These are phyloP conservation scores for Ophiostoma sp. DNA, from an alignment of 2,329 filamentous ascomycete genomes.

Conservation along the genomic window DNA sequence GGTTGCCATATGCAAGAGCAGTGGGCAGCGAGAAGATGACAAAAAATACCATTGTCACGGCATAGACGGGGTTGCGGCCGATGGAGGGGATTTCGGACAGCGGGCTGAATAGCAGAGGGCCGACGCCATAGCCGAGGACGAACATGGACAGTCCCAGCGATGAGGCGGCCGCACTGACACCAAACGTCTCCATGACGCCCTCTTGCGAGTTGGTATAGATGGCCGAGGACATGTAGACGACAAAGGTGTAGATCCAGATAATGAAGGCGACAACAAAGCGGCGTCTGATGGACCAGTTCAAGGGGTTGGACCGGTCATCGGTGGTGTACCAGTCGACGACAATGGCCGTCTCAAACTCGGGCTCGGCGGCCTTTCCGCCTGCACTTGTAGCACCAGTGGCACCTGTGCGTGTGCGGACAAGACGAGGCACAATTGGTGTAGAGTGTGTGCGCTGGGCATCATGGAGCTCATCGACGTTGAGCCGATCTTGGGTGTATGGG, in stretches of 20 bases:
- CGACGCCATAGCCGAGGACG: slow-evolving; percentile 53
- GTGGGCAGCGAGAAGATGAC: slow-evolving; percentile 40
- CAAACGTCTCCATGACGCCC: slow-evolving; percentile 47
- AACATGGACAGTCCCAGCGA: slow-evolving; percentile 52
- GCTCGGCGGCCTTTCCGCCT: neutral
- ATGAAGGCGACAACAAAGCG: slow-evolving; percentile 36
- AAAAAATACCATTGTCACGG: slow-evolving; percentile 26
- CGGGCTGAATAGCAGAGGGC: slow-evolving; percentile 54
- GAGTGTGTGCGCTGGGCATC: slow-evolving; percentile 31
- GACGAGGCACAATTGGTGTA: slow-evolving; percentile 31
- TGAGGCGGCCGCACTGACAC: slow-evolving; percentile 43
- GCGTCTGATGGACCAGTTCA: slow-evolving; percentile 43
- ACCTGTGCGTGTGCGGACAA: slow-evolving; percentile 16
- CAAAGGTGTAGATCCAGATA: slow-evolving; percentile 48
- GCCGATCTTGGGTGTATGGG: slow-evolving; percentile 29
- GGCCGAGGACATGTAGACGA: slow-evolving; percentile 35
- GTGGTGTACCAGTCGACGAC: slow-evolving; percentile 41
- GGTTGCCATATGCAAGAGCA: slow-evolving; percentile 33
- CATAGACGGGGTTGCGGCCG: slow-evolving; percentile 32
- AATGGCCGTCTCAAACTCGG: slow-evolving; percentile 29
- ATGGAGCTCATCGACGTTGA: slow-evolving; percentile 29
- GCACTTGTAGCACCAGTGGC: neutral
- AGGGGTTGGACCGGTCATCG: slow-evolving; percentile 48
- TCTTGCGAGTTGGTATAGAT: slow-evolving; percentile 39
- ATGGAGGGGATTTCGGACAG: slow-evolving; percentile 38